phyloP scores from a whole-genome alignment of 192 early-diverging fungal species.

The Coemansia sp. region DNA sequence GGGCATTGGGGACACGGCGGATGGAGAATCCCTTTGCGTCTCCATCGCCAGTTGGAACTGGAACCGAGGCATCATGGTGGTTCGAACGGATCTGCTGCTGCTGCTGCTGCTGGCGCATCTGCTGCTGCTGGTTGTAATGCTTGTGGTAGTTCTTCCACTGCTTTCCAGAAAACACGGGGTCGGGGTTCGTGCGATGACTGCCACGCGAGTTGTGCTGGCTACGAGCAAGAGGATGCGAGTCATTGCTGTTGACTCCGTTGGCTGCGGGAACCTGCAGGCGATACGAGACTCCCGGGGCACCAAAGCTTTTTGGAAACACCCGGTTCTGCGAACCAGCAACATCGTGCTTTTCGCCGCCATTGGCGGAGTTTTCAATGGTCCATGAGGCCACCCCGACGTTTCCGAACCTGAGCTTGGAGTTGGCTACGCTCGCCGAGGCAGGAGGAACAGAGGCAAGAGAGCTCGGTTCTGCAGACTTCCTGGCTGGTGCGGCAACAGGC shows the following conservation, averaged over 20 bases:
- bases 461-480: conserved; percentile 6
- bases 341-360: conserved; percentile 3
- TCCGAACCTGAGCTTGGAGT: conserved; percentile 50
- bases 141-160: conserved; percentile 51
- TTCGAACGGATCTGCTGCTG: conserved; percentile 11
- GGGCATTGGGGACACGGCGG: conserved; percentile 47
- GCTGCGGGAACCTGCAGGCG: conserved; percentile 15
- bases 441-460: conserved; percentile 34
- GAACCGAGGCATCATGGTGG: conserved; percentile 2
- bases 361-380: conserved; percentile 6
- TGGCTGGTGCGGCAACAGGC: conserved; percentile 15
- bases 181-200: conserved; percentile 25
- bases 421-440: conserved; percentile 32
- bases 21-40: conserved; percentile 24
- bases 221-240: conserved; percentile 20
- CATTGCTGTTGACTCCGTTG: conserved; percentile 21
- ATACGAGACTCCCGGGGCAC: conserved; percentile 17
- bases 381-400: conserved; percentile 44
- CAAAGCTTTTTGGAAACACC: conserved; percentile 30
- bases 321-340: not conserved
- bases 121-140: conserved; percentile 39
- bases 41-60: not conserved
- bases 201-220: conserved; percentile 46
- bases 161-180: conserved; percentile 35
- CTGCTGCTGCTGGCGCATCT: conserved; percentile 34